phyloP scores from a whole-genome alignment of 257 asterid genomes.

The Fraxinus cuspidata region DNA sequence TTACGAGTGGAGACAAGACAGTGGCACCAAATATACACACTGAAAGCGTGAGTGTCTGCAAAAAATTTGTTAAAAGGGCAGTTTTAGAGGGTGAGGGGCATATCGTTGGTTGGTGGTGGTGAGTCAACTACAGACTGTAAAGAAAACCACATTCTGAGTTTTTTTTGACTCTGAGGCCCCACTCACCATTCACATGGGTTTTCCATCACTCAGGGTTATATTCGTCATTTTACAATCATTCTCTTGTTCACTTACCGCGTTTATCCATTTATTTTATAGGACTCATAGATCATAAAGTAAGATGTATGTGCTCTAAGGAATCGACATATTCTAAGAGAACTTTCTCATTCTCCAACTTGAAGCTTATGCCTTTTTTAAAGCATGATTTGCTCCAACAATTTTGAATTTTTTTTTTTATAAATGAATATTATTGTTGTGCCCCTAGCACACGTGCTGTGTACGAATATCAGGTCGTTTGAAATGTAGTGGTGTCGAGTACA shows the following conservation, averaged over 20 bases:
- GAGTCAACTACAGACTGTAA: conserved; percentile 28
- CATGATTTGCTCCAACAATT: too few relatives aligned
- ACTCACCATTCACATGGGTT: neutral
- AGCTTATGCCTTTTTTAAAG: too few relatives aligned
- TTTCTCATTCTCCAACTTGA: too few relatives aligned
- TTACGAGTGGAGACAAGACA: neutral
- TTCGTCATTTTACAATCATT: neutral
- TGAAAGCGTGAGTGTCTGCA: neutral
- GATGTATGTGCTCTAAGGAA: too few relatives aligned
- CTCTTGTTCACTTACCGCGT: neutral
- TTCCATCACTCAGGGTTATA: neutral
- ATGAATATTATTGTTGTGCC: too few relatives aligned
- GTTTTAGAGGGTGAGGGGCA: neutral
- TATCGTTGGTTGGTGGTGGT: neutral
- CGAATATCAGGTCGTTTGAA: neutral
- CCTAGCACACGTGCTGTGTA: too few relatives aligned
- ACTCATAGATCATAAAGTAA: too few relatives aligned
- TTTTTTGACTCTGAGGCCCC: neutral
- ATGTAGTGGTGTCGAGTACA: neutral
- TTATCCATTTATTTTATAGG: too few relatives aligned
- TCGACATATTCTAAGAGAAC: too few relatives aligned
- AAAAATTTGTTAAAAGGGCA: neutral
- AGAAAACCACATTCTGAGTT: conserved; percentile 18
- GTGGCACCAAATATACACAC: neutral
- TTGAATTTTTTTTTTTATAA: too few relatives aligned